A percentile compares a stretch with the other conserved stretches of the same genome.
These are phyloP conservation scores for Neurospora sp. DNA, from an alignment of 495 filamentous ascomycete species.

Conservation along the genomic window DNA sequence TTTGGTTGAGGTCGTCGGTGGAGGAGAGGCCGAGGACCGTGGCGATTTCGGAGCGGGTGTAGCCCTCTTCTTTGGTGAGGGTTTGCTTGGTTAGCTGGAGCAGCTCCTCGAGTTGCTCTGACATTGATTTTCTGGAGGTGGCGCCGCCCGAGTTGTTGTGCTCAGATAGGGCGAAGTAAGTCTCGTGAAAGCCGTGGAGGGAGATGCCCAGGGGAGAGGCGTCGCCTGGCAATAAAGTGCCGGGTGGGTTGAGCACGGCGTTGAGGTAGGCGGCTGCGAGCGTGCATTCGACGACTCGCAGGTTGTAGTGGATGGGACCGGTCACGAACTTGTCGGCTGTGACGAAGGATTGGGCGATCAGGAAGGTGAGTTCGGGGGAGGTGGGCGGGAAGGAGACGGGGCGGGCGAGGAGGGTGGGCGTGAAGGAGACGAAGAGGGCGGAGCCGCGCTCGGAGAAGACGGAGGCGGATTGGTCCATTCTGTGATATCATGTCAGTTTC, in stretches of 20 bases:
- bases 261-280: constrained; percentile 66
- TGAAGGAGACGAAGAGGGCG: constrained; percentile 85
- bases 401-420: constrained; percentile 61
- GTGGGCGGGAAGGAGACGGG: constrained; percentile 79
- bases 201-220: constrained; percentile 74
- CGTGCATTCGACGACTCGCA: constrained; percentile 90
- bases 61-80: constrained; percentile 66
- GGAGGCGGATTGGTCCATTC: constrained; percentile 97
- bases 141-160: constrained; percentile 11
- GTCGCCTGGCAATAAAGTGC: constrained; percentile 62
- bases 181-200: constrained; percentile 75
- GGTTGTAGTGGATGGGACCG: constrained; percentile 87
- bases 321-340: constrained; percentile 90
- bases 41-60: constrained; percentile 83
- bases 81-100: constrained; percentile 52
- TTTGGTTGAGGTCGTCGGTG: constrained; percentile 57
- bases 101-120: constrained; percentile 53
- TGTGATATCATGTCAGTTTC: constrained; percentile 13
- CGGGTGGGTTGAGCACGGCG: constrained; percentile 40
- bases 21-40: constrained; percentile 50
- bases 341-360: constrained; percentile 91
- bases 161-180: constrained; percentile 46
- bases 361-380: constrained; percentile 73
- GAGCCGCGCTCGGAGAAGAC: constrained; percentile 81
- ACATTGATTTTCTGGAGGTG: constrained; percentile 18